A percentile compares a stretch with the other conserved stretches of the same genome.
These are phyloP conservation scores for Fusarium devonianum DNA, from an alignment of 2,329 filamentous ascomycete genomes.

Conservation along the genomic window DNA sequence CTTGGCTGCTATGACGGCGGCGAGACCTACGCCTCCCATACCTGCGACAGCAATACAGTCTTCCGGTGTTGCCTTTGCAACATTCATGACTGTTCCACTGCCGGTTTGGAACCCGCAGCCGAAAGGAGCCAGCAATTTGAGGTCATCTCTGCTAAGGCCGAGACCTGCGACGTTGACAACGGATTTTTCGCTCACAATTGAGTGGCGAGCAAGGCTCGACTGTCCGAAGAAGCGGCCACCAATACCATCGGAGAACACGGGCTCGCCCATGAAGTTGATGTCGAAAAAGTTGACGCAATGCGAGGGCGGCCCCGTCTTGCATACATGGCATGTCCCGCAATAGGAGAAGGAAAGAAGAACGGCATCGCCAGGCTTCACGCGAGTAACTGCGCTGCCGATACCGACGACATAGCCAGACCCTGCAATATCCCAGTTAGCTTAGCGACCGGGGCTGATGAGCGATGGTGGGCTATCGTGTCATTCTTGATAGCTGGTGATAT, in stretches of 20 bases:
- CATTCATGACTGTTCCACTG: constrained; percentile 46
- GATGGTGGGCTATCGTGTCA: no score
- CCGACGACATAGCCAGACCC: constrained; percentile 55
- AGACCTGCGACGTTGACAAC: constrained; percentile 42
- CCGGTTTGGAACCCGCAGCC: constrained; percentile 50
- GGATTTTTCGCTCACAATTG: constrained; percentile 42
- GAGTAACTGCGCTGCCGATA: constrained; percentile 53
- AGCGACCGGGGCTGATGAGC: not conserved
- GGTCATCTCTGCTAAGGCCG: constrained; percentile 32
- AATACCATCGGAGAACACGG: constrained; percentile 23
- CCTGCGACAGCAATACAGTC: constrained; percentile 45
- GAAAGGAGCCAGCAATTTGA: constrained; percentile 45
- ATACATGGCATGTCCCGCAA: constrained; percentile 54
- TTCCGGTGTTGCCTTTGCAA: constrained; percentile 35
- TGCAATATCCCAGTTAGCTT: constrained; percentile 7
- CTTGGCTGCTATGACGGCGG: constrained; percentile 46
- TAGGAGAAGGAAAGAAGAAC: constrained; percentile 57
- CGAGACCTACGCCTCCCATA: constrained; percentile 47
- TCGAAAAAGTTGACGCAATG: constrained; percentile 58
- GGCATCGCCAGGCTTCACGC: constrained; percentile 60
- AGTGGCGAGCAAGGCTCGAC: constrained; percentile 44
- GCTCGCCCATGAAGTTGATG: constrained; percentile 54
- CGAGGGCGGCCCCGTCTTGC: constrained; percentile 53
- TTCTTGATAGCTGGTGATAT: not conserved
- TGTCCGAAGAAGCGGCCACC: constrained; percentile 47